These are phyloP conservation scores for Talaromyces pinophilus DNA, from an alignment of 2,329 filamentous ascomycete species.

Conservation along the genomic window DNA sequence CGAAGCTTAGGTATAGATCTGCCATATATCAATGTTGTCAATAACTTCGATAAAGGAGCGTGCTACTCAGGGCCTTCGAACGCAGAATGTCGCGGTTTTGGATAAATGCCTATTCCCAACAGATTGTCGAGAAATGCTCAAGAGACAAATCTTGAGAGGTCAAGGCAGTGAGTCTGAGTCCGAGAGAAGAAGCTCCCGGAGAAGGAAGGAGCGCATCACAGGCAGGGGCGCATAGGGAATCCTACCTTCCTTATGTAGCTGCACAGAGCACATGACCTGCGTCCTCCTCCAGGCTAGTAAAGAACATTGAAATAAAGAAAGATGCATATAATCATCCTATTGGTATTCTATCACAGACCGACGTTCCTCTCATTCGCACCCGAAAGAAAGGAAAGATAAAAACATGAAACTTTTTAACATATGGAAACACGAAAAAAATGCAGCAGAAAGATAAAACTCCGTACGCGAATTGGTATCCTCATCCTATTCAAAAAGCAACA, in stretches of 20 bases:
- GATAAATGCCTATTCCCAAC: neutral
- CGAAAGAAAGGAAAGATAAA: neutral
- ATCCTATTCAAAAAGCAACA: conserved; percentile 34
- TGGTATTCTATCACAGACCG: conserved; percentile 14
- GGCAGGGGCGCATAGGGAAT: neutral
- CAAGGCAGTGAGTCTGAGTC: too few relatives aligned
- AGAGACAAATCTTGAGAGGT: neutral
- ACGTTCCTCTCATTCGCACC: neutral
- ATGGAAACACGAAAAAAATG: conserved; percentile 23
- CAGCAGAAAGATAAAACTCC: conserved; percentile 24
- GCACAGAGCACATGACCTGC: neutral
- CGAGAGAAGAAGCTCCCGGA: neutral
- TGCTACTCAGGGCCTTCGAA: neutral
- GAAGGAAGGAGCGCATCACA: neutral
- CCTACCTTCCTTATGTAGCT: neutral
- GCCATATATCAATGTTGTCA: conserved; percentile 1
- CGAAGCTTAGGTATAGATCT: neutral
- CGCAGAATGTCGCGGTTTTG: neutral
- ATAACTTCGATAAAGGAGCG: neutral
- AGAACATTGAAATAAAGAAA: neutral
- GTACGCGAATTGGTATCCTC: conserved; percentile 35
- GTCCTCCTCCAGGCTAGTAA: neutral
- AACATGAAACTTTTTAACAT: conserved; percentile 21
- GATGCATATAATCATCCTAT: conserved; percentile 20
- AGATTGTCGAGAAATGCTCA: neutral